Conservation (phyloP, 495 filamentous ascomycete species). For the Mycothermus thermophilus region DNA sequence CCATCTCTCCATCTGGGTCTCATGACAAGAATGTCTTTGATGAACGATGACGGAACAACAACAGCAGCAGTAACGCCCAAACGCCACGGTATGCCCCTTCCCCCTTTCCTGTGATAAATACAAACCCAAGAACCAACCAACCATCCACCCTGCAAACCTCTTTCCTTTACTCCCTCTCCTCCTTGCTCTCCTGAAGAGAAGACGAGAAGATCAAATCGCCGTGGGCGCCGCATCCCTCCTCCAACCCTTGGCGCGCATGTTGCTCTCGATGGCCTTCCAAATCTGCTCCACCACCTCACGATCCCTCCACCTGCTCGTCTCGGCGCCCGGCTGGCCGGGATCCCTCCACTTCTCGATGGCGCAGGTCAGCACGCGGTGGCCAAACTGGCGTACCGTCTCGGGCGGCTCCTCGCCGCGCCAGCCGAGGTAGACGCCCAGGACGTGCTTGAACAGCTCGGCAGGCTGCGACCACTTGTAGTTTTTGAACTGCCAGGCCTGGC, state of each 20-base stretch:
- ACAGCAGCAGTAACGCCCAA: too few relatives aligned
- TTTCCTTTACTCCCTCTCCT: too few relatives aligned
- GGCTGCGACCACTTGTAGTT: conserved; percentile 92
- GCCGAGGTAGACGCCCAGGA: conserved; percentile 76
- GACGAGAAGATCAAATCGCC: conserved; percentile 31
- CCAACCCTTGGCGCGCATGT: conserved; percentile 81
- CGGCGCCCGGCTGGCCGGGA: conserved; percentile 30
- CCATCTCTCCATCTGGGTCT: too few relatives aligned
- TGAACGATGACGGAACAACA: too few relatives aligned
- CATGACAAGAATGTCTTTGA: too few relatives aligned
- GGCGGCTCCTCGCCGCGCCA: conserved; percentile 80
- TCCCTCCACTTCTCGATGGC: conserved; percentile 70
- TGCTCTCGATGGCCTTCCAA: conserved; percentile 79
- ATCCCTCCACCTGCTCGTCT: conserved; percentile 69
- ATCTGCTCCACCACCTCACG: conserved; percentile 86
- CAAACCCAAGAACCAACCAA: too few relatives aligned
- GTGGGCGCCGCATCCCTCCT: conserved; percentile 47
- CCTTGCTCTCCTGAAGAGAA: too few relatives aligned
- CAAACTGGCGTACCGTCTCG: conserved; percentile 64
- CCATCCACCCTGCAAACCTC: too few relatives aligned
- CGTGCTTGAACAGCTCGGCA: conserved; percentile 75
- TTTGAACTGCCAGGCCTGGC: conserved; percentile 97
- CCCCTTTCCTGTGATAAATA: too few relatives aligned
- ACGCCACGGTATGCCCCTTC: too few relatives aligned
- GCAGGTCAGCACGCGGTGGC: conserved; percentile 61